Conservation (phyloP, 2,329 filamentous ascomycete genomes). For the Pseudonectria buxi region DNA sequence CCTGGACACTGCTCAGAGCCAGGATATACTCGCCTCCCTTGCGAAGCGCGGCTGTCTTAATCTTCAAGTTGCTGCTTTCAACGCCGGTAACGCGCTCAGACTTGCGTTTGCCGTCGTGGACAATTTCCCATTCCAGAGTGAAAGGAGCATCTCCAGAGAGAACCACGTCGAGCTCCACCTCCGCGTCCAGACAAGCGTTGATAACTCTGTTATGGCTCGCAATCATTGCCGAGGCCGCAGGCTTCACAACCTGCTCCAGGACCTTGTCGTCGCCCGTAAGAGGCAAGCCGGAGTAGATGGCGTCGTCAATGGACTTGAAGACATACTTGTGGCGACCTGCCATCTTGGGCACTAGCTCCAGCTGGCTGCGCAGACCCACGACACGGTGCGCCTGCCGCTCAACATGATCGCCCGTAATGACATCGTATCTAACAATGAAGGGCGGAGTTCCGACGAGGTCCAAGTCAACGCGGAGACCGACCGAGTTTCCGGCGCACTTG, state of each 20-base stretch:
- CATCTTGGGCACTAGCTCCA: conserved; percentile 73
- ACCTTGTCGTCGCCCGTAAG: conserved; percentile 55
- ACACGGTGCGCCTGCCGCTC: conserved; percentile 51
- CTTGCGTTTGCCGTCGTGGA: conserved; percentile 80
- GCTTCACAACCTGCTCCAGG: conserved; percentile 87
- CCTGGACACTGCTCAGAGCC: conserved; percentile 77
- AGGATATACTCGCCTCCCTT: conserved; percentile 88
- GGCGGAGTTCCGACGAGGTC: conserved; percentile 90
- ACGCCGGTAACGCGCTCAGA: conserved; percentile 61
- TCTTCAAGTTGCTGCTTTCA: conserved; percentile 54
- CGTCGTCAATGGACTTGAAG: conserved; percentile 75
- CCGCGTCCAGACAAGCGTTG: conserved; percentile 76
- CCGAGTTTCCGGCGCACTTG: conserved; percentile 89
- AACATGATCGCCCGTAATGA: conserved; percentile 55
- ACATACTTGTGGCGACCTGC: conserved; percentile 84
- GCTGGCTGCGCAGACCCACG: conserved; percentile 69
- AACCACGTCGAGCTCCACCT: conserved; percentile 65
- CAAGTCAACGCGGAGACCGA: conserved; percentile 81
- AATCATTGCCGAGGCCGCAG: conserved; percentile 75
- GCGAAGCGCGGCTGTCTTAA: conserved; percentile 66
- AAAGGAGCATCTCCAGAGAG: conserved; percentile 82
- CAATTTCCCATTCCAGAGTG: conserved; percentile 83
- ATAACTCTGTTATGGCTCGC: conserved; percentile 46
- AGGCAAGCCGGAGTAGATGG: conserved; percentile 64
- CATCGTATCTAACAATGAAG: conserved; percentile 74